phyloP scores from a whole-genome alignment of 176 grass and related monocot species.

The Thalia dealbata region DNA sequence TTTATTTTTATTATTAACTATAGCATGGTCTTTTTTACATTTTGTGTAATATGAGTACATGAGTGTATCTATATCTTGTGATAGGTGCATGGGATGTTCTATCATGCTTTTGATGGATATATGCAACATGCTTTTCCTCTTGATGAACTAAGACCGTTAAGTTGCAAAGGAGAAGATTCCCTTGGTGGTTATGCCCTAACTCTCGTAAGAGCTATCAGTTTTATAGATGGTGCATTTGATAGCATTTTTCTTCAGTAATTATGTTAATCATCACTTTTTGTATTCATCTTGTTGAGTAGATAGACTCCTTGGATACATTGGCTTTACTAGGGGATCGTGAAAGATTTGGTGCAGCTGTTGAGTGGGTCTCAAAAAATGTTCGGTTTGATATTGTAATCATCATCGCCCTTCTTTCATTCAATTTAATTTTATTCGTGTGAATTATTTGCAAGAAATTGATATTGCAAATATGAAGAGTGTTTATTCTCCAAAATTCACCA shows the following conservation, averaged over 20 bases:
- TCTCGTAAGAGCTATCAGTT: slow-evolving; percentile 49
- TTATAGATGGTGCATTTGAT: slow-evolving; percentile 6
- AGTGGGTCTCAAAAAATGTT: slow-evolving; percentile 90
- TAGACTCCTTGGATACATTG: slow-evolving; percentile 90
- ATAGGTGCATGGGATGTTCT: slow-evolving; percentile 95
- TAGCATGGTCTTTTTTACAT: background rate
- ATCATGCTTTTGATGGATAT: slow-evolving; percentile 98
- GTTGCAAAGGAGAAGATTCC: slow-evolving; percentile 86
- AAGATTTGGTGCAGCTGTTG: slow-evolving; percentile 64
- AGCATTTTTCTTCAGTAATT: background rate
- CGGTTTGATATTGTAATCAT: slow-evolving; percentile 62
- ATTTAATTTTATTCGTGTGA: slow-evolving; percentile 4
- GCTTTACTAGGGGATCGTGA: slow-evolving; percentile 76
- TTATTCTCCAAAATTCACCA: slow-evolving; percentile 12
- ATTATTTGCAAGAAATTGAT: slow-evolving; percentile 18
- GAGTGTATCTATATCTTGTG: slow-evolving; percentile 7
- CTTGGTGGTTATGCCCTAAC: slow-evolving; percentile 96
- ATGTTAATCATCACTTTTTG: slow-evolving; percentile 14
- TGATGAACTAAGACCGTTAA: slow-evolving; percentile 83
- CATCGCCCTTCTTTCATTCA: background rate
- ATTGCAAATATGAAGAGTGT: slow-evolving; percentile 11
- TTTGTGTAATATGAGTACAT: background rate
- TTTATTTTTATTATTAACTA: background rate
- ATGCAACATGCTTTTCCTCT: slow-evolving; percentile 93
- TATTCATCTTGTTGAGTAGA: slow-evolving; percentile 33